Evolutionary conservation across 1,139 yeast genomes (phyloP), one percentile per base, ranked within the genome.

Genomic region (Wickerhamiella infanticola): DNA sequence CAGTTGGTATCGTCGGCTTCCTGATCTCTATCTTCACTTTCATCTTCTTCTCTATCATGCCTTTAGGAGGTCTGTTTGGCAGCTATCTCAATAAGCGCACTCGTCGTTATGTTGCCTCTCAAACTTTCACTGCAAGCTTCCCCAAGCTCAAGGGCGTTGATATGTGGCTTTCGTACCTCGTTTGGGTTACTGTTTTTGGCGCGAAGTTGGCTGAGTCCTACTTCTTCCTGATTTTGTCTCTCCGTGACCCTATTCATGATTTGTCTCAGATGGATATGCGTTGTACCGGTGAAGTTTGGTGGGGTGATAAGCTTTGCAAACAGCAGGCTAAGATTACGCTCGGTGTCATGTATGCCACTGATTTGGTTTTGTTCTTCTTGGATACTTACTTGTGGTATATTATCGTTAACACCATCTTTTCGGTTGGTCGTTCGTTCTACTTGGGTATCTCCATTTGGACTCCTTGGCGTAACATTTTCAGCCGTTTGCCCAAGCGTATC

Each of bases 311-410:
- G 39, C 68, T 90, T 49, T 90, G 98, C 72, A 70, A 68, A 53
- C 85, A 82, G 51, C 98, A 90, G 68, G 81, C 94, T 37, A 80
- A 76, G 63, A 78, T 90, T 61, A 86, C 85, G 37, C 72, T 90
- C 60, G 96, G 94, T 61, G 72, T 90, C 69, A 88, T 90, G 95
- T 78, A 75, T 58, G 76, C 82, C 53, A 90, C 94, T 48, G 97
- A 90, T 68, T 72, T 90, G 72, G 73, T 90, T 58, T 77, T 90
- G 70, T 90, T 88, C 81, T 90, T 90, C 78, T 76, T 90, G 74
- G 98, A 90, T 81, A 85, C 97, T 55, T 90, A 85, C 67, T 76
- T 90, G 81, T 90, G 98, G 97, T 90, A 88, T 74, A 88, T 90
- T 73, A 73, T 90, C 58, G 80, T 84, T 66, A 90, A 88, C 77